Base-by-base conservation (phyloP, 2,329 filamentous ascomycete species). In the Lojkania enalia region DNA sequence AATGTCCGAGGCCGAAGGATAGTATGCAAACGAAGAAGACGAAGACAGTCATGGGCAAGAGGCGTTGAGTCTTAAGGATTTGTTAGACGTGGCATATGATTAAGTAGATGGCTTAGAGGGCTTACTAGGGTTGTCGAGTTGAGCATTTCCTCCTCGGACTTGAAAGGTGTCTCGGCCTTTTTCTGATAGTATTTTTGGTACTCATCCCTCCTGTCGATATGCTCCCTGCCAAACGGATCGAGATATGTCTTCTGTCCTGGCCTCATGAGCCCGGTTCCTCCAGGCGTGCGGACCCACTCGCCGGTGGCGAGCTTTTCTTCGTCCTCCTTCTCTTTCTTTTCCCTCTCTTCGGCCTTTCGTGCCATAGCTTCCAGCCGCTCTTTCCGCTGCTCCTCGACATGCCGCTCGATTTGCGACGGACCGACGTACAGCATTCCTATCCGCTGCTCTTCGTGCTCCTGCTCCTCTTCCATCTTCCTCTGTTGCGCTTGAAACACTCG, bases 31-130 rank as follows among this genome's bases (percentile, higher is more conserved):
- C 51, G 42, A 62, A 15, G 31, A 66, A 13, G 39, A 64, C 60
- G 42, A 71, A 65, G 42, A 60, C 55, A 14, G 64, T 59, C 60
- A 69, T 68, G 18, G 69, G 65, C 42, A 48, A 58, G 44, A 71
- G 57, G 23, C 70, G 70, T 54, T 66, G 60, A 20, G 52, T 37
- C 66, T 70, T 32, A 16, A 31, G 5, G 38, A 38, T 27, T 35
- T 38, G 12, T 2, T 19, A 2, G 16, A 13, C 14, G 27, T 20
- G 4, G 4, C 35, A 13, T 2, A 11, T 19, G 4, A 5, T 20
- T 6, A 39, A 16, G 16, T 23, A 13, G 21, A 18, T 16, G 19
- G 19, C 13, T 18, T n/a, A 25, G 2, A 5, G 18, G n/a, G 6
- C n/a, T 29, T 61, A 71, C 67, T 1, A 64, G 38, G 3, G 67